A percentile compares a stretch with the other conserved stretches of the same genome.
phyloP scores from a whole-genome alignment of 331 rosid species.

The Arachis monticola region DNA sequence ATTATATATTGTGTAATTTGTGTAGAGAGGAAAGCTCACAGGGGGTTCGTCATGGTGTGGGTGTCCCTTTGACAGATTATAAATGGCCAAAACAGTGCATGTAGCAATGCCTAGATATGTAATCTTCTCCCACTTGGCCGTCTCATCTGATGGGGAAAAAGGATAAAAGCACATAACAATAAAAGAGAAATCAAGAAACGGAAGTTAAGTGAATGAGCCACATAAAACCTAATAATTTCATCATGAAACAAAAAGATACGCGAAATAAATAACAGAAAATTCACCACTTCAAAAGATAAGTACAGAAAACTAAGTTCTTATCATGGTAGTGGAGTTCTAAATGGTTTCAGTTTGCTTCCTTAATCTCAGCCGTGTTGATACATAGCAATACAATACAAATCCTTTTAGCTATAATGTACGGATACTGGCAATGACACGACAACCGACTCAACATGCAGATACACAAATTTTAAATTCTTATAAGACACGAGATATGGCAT shows the following conservation, averaged over 20 bases:
- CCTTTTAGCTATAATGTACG: not conserved
- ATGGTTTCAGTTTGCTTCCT: not conserved
- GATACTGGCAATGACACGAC: too few relatives aligned
- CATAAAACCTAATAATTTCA: slow-evolving; percentile 9
- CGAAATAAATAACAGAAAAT: slow-evolving; percentile 6
- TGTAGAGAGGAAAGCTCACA: slow-evolving; percentile 59
- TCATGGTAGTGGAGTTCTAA: not conserved
- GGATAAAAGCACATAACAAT: not conserved
- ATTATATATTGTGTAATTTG: not conserved
- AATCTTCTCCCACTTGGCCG: slow-evolving; percentile 97
- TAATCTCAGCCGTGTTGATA: not conserved
- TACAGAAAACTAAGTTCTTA: not conserved
- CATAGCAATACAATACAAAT: slow-evolving; percentile 5
- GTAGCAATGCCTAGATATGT: slow-evolving; percentile 78
- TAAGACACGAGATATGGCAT: too few relatives aligned
- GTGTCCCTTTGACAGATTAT: slow-evolving; percentile 80
- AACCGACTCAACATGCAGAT: too few relatives aligned
- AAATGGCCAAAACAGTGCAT: slow-evolving; percentile 62
- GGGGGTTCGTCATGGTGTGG: slow-evolving; percentile 76
- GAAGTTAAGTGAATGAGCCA: slow-evolving; percentile 1
- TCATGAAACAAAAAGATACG: not conserved
- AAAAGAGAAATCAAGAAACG: slow-evolving; percentile 11
- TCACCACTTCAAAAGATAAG: not conserved
- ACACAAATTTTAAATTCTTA: too few relatives aligned
- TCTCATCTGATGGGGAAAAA: slow-evolving; percentile 59